Evolutionary conservation across 2,329 filamentous ascomycete species (phyloP), one percentile per base, ranked within the genome.

Genomic region (Sporothrix curviconia): DNA sequence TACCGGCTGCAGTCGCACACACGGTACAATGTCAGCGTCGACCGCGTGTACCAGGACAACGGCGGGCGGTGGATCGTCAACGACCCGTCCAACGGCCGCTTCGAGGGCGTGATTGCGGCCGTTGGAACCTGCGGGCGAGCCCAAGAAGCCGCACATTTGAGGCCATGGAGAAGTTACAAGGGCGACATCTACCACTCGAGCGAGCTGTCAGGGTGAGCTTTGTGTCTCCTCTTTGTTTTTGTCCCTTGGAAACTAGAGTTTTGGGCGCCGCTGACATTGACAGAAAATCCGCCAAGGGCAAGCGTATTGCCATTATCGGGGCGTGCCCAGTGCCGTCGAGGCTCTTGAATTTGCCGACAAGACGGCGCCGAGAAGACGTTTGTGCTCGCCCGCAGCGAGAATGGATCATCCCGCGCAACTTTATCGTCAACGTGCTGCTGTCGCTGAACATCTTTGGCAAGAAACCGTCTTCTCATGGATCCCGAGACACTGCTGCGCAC

Each of bases 361-460:
- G 12, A 80, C 83, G 42, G 83, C 4, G 89, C 89, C 0, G 74
- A 76, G 7, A 83, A 89, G 65, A 85, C 86, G 0, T 85, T 84
- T 57, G 84, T 95, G 30, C 78, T 95, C 9, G 83, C 89, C 0
- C 80, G 90, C 22, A 88, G 84, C 14, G 89, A 92, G 64, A 94
- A 92, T 92, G 89, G 89, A 89, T 94, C 61, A 92, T 92, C 54
- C 90, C 90, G 0, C 81, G 90, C 8, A 94, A 95, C 63, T 76
- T 88, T 0, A 50, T 94, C 43, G 77, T 94, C 52, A 85, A 95
- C 67, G 76, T 81, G 1, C 75, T 95, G 1, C 79, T 95, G 1
- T 81, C 87, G 2, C 73, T 90, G 65, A 95, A 95, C 69, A 80
- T 94, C 53, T 85, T 92, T 59, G 90, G 89, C 1, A 86, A 44